Evolutionary conservation across 768 basidiomycete genomes (phyloP).

Genomic region (Pholiota molesta): DNA sequence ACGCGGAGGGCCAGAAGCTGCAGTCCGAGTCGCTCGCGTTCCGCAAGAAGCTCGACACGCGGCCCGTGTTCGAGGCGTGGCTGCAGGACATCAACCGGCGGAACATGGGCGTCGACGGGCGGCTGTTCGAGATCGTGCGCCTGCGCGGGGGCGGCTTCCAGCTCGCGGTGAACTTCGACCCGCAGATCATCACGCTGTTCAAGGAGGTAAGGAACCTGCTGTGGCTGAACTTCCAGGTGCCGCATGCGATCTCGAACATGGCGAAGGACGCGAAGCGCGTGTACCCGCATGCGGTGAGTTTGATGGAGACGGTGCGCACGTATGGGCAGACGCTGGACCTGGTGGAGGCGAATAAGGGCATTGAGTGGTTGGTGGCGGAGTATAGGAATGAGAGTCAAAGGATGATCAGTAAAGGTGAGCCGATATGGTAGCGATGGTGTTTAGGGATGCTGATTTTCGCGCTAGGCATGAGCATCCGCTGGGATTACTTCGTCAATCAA

Average conservation of each 20-base stretch:
- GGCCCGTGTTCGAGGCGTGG: constrained; percentile 96
- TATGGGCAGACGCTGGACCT: constrained; percentile 95
- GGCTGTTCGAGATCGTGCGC: constrained; percentile 86
- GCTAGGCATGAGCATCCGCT: constrained; percentile 90
- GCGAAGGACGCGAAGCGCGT: constrained; percentile 99
- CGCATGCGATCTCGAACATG: constrained; percentile 92
- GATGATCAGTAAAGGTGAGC: constrained; percentile 87
- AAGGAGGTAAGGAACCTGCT: constrained; percentile 96
- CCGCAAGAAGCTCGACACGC: constrained; percentile 94
- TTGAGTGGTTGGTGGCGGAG: constrained; percentile 94
- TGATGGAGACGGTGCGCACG: constrained; percentile 99
- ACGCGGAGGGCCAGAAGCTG: constrained; percentile 98
- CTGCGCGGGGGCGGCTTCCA: constrained; percentile 67
- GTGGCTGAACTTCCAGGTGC: constrained; percentile 96
- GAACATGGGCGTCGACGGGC: constrained; percentile 89
- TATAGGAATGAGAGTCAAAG: constrained; percentile 91
- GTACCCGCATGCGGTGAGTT: constrained; percentile 95
- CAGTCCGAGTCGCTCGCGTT: constrained; percentile 91
- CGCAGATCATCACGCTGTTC: constrained; percentile 97
- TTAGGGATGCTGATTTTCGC: background rate
- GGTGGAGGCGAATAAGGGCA: constrained; percentile 87
- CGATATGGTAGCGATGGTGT: background rate
- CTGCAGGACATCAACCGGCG: constrained; percentile 91
- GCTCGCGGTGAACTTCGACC: constrained; percentile 96
- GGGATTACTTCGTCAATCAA: constrained; percentile 96